Base-by-base conservation (phyloP, 352 stramenopile genomes). In the Aphanomyces cochlioides region DNA sequence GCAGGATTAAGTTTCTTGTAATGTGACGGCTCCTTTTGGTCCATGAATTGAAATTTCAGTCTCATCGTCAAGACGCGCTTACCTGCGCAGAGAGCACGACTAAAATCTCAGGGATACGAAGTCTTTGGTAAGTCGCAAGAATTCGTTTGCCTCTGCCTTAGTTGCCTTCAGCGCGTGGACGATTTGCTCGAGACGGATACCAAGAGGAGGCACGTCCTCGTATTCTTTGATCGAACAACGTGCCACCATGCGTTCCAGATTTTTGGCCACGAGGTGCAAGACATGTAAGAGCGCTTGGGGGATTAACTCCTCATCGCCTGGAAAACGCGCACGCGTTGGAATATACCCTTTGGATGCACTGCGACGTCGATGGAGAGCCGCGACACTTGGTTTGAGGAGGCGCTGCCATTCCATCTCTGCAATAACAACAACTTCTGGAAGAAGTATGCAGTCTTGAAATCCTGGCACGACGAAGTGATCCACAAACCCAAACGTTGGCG, bases 1-100 rank as follows among this genome's bases (percentile, higher is more conserved):
- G 88, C 92, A 95, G 74, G 96, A 99, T 79, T 99, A 92, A 77
- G 47, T 38, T 10, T 4, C 28, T 28, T 28, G 28, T 28, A 28
- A 28, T 28, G 28, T 28, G 28, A 28, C 28, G 28, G 28, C 28
- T 28, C 28, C 28, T 28, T 28, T 28, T 28, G 28, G 28, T 28
- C 28, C 28, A 28, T 28, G 28, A 28, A 28, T 28, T 28, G 28
- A 28, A 28, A 28, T 28, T 28, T 28, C 28, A 28, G 28, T 28
- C 28, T 28, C 28, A 28, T 28, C 28, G 28, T 28, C 28, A 28
- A 28, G 28, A 28, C 28, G 28, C 28, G 28, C 28, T 28, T 2
- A 28, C 28, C 2, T 28, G 28, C 28, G 28, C 28, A 28, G 28
- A 28, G 28, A 28, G 28, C 28, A 28, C 28, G 28, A 2, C 28